Evolutionary conservation across 2,329 filamentous ascomycete genomes (phyloP), one percentile per base, ranked within the genome.

Genomic region (Trematosphaeria pertusa): DNA sequence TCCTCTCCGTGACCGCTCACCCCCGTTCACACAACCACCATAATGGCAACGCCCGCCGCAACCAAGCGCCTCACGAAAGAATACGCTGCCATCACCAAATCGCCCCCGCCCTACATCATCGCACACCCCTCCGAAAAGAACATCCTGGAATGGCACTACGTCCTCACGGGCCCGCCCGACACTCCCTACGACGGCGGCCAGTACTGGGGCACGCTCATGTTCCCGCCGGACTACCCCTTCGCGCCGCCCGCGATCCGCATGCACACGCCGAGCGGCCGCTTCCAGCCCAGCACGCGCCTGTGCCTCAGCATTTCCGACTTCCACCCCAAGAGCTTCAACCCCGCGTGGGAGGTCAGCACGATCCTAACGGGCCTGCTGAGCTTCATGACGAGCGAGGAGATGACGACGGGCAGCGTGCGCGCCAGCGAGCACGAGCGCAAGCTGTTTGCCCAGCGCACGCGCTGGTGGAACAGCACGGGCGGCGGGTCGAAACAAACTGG

Each of bases 371-470:
- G 94, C 8, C 82, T 99, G 20, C 79, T 97, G 53, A 95, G 89
- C 30, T 99, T 99, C 75, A 99, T 99, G 94, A 97, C 93, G 2
- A 91, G 89, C 57, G 93, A 99, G 68, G 94, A 99, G 77, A 97
- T 97, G 88, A 99, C 94, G 0, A 97, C 94, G 0, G 94, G 94
- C 2, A 92, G 87, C 21, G 84, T 99, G 21, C 87, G 87, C 5
- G 89, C 87, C 14, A 87, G 84, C 0, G 83, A 89, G 38, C 78
- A 82, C 3, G 92, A 97, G 77, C 84, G 93, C 51, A 87, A 85
- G 70, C 82, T 87, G 62, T 84, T 91, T 38, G 91, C 94, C 0
- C 80, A 82, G 18, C 82, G 89, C 52, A 89, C 90, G 12, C 80
- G 89, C 43, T 99, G 94, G 94, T 97, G 92, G 92, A 99, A 99